Base-by-base conservation (phyloP, 2,329 filamentous ascomycete genomes). In the Trichothecium sympodiale region DNA sequence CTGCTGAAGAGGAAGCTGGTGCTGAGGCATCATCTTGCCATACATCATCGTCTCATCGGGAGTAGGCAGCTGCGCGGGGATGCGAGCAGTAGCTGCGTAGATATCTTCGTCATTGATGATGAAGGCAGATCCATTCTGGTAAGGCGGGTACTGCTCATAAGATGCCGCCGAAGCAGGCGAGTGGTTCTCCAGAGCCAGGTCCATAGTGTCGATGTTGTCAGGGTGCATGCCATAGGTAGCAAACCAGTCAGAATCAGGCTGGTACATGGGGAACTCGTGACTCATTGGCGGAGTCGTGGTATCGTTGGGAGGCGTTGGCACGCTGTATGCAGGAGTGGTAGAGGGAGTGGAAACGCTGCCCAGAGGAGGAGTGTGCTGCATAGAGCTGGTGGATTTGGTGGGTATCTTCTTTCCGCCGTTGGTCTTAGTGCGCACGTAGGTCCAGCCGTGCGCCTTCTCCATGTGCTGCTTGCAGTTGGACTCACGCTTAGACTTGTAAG, bases 401-500 rank as follows among this genome's bases (percentile, higher is more conserved):
- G 54, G 59, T 38, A 53, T 47, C 27, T 49, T 46, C 55, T 70
- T 76, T 62, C 82, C 84, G 54, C 83, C 83, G 52, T 93, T 94
- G 57, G 82, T 88, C 72, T 95, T 95, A 40, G 86, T 89, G 44
- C 89, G 83, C 37, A 88, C 72, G 48, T 95, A 95, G n/a, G 71
- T 69, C 82, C 85, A 94, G 39, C 80, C 80, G 51, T 96, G 88
- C 1, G 85, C 82, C 61, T 95, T 95, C 65, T 96, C 89, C 88
- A 95, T 95, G 62, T 96, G 88, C 60, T 95, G 89, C 57, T 95
- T 95, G 73, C 86, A 93, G 60, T 96, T 96, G 43, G 83, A 91
- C 64, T 94, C 83, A 40, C 88, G 81, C 69, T 96, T 96, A 9
- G 88, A 94, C 52, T 86, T 83, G 65, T 96, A 96, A 1, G 83